A percentile compares a stretch with the other conserved stretches of the same genome.
These are phyloP conservation scores for Malassezia psittaci DNA, from an alignment of 1,284 basidiomycete species.

Conservation along the genomic window DNA sequence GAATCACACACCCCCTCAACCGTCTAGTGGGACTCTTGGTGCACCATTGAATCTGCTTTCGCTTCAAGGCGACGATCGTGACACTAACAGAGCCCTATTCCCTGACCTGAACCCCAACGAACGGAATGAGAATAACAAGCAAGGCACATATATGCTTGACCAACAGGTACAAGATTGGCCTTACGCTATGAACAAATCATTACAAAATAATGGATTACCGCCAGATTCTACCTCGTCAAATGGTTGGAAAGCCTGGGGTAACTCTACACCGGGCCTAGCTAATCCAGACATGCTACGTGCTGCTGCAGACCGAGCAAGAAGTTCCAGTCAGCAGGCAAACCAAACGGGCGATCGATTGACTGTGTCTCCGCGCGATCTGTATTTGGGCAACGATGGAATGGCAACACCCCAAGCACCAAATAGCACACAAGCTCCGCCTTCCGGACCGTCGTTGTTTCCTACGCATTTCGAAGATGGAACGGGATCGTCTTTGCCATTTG, in stretches of 20 bases:
- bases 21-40: conserved; percentile 16
- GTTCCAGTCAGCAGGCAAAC: neutral
- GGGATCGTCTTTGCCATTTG: neutral
- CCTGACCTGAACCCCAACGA: neutral
- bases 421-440: too few species aligned
- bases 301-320: neutral
- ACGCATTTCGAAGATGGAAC: neutral
- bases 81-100: neutral
- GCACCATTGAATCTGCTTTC: conserved; percentile 13
- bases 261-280: neutral
- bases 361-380: conserved; percentile 11
- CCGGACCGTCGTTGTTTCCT: neutral
- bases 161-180: neutral
- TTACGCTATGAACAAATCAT: neutral
- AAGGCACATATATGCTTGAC: neutral
- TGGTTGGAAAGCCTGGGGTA: neutral
- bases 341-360: conserved; percentile 6
- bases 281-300: conserved; percentile 5
- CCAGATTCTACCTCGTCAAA: neutral
- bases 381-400: neutral
- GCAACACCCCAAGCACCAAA: neutral
- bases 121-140: neutral
- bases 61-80: conserved; percentile 7
- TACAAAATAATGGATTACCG: neutral
- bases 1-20: conserved; percentile 2